Evolutionary conservation across 768 basidiomycete genomes (phyloP).

Genomic region (Stropharia rugosoannulata): DNA sequence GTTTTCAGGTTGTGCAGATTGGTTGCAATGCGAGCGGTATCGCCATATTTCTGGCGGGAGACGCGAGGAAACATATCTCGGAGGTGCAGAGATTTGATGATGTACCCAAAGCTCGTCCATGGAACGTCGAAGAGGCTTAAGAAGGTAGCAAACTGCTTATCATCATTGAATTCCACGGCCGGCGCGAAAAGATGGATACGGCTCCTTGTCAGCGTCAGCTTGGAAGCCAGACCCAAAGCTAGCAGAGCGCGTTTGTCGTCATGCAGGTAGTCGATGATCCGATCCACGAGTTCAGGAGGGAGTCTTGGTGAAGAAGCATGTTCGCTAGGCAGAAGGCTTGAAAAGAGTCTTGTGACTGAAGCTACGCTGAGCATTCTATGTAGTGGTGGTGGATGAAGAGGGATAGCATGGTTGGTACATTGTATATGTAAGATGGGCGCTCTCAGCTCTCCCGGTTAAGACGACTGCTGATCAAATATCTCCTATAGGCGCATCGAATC

Average conservation of each 20-base stretch:
- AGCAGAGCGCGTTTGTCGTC: constrained; percentile 1
- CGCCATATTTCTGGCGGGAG: neutral
- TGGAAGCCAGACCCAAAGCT: neutral
- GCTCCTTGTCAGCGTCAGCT: constrained; percentile 3
- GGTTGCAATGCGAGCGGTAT: neutral
- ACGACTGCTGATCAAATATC: too few relatives aligned
- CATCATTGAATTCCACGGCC: neutral
- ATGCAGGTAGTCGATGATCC: constrained; percentile 1
- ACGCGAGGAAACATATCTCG: neutral
- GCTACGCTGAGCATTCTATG: too few relatives aligned
- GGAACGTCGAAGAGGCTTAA: constrained; percentile 1
- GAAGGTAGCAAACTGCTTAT: neutral
- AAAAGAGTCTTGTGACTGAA: too few relatives aligned
- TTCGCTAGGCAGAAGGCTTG: too few relatives aligned
- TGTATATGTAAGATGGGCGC: too few relatives aligned
- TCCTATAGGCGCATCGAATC: too few relatives aligned
- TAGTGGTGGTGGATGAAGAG: too few relatives aligned
- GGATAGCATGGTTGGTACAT: too few relatives aligned
- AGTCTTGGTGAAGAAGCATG: too few relatives aligned
- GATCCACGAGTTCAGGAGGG: constrained; percentile 4
- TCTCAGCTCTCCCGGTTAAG: too few relatives aligned
- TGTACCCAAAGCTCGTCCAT: constrained; percentile 3
- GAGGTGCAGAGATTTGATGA: neutral
- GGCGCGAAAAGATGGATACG: neutral
- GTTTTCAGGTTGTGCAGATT: neutral